Conservation (phyloP, 345 rosid species). For the Eucalyptus pauciflora region DNA sequence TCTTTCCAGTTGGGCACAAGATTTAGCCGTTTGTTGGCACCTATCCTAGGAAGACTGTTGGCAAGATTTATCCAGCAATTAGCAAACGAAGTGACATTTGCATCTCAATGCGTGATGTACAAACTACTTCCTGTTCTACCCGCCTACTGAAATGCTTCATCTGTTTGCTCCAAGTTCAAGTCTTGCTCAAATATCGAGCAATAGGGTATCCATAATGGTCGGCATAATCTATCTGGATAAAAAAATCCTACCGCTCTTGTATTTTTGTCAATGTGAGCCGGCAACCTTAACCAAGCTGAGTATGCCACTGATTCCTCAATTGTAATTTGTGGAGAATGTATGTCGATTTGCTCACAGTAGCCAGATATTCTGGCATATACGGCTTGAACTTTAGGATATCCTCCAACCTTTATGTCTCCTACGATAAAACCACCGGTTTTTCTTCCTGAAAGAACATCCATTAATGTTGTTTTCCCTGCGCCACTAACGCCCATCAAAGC, state of each 20-base stretch:
- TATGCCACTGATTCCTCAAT: slow-evolving; percentile 24
- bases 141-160: background rate
- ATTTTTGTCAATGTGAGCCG: slow-evolving; percentile 4
- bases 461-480: slow-evolving; percentile 36
- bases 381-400: slow-evolving; percentile 33
- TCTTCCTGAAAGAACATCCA: slow-evolving; percentile 48
- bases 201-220: background rate
- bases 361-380: slow-evolving; percentile 29
- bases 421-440: slow-evolving; percentile 27
- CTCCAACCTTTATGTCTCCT: slow-evolving; percentile 27
- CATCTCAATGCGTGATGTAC: background rate
- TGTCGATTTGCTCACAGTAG: slow-evolving; percentile 36
- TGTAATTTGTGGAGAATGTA: slow-evolving; percentile 29
- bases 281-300: slow-evolving; percentile 30
- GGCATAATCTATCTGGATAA: background rate
- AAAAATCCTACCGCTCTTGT: slow-evolving; percentile 23
- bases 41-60: background rate
- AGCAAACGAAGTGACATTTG: background rate
- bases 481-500: slow-evolving; percentile 39
- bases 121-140: background rate
- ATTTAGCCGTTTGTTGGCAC: background rate
- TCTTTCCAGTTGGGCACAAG: background rate
- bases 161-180: background rate
- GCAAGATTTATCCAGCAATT: background rate
- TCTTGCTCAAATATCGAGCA: background rate